Base-by-base conservation (phyloP, 352 stramenopile genomes). In the Globisporangium nunn region DNA sequence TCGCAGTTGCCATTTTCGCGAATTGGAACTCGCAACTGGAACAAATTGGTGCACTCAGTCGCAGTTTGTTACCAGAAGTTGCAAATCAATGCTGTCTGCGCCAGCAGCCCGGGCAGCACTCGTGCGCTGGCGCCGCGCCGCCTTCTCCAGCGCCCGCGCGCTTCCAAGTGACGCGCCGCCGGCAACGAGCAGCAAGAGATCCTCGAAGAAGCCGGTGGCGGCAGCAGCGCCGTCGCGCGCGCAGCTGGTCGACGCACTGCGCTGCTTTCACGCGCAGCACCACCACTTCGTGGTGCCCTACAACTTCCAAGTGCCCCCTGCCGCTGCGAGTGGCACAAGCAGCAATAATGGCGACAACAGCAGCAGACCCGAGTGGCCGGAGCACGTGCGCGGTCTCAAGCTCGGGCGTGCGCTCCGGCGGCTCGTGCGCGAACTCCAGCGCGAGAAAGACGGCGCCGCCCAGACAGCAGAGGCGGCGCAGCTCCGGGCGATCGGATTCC, bases 271-370 rank as follows among this genome's bases (percentile, higher is more conserved):
- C 50, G 52, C 59, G 18, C 62, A 70, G 39, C 62, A 83, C 33
- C 59, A 59, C 15, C 69, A 83, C 41, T 78, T 83, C 59, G 37
- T 79, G 7, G 69, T 81, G 45, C 71, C 71, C 2, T 72, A 66
- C 41, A 55, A 30, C 41, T 83, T 83, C 52, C 56, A 70, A 23
- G 48, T 81, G 23, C 74, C 74, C 10, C 31, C 30, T 29, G 18
- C 29, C 2, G 23, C 11, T 1, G 30, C 5, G 8, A 18, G 33
- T 11, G 59, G 43, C 12, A 23, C 11, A 6, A 40, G 35, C 35
- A 14, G 7, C 8, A 10, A 40, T 14, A 10, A 14, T 14, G 1
- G 2, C 6, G 10, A 10, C 35, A 14, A 10, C 35, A 40, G 2
- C 8, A 40, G 10, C 35, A 40, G 35, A 4, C 10, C 35, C 7